Percentiles rank a stretch among this genome's conserved stretches.
Conservation (phyloP, 768 basidiomycete genomes). For the Tulasnella sp. region DNA sequence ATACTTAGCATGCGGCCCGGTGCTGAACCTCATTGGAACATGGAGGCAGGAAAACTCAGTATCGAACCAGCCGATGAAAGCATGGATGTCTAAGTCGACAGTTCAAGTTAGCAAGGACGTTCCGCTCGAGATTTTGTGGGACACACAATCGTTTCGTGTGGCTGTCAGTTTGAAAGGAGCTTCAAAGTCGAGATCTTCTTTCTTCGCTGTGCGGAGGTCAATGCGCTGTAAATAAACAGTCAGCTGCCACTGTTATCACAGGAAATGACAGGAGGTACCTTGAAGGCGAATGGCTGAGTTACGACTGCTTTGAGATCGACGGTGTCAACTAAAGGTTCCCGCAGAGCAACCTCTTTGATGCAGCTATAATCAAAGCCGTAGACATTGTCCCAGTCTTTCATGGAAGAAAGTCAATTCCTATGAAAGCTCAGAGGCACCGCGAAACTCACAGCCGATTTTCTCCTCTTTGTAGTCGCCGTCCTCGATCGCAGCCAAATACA, state of each 20-base stretch:
- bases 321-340: slow-evolving; percentile 98
- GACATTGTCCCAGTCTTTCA: slow-evolving; percentile 96
- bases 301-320: slow-evolving; percentile 96
- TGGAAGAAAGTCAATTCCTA: no score
- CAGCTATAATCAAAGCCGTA: slow-evolving; percentile 99
- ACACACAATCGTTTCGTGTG: slow-evolving; percentile 89
- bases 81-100: slow-evolving; percentile 74
- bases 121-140: background rate
- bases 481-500: slow-evolving; percentile 96
- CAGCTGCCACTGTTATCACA: background rate
- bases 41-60: slow-evolving; percentile 94
- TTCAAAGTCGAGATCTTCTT: slow-evolving; percentile 90
- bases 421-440: background rate
- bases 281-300: slow-evolving; percentile 87
- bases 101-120: background rate
- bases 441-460: slow-evolving; percentile 92
- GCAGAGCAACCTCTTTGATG: slow-evolving; percentile 97
- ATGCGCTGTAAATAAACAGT: slow-evolving; percentile 61
- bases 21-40: slow-evolving; percentile 94
- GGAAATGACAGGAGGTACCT: slow-evolving; percentile 52
- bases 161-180: slow-evolving; percentile 77
- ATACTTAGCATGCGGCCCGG: slow-evolving; percentile 95
- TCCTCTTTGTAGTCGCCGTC: slow-evolving; percentile 99
- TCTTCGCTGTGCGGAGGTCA: slow-evolving; percentile 86
- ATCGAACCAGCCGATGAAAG: slow-evolving; percentile 99